Evolutionary conservation across 2,329 filamentous ascomycete species (phyloP).

Genomic region (Thelonectria discophora): DNA sequence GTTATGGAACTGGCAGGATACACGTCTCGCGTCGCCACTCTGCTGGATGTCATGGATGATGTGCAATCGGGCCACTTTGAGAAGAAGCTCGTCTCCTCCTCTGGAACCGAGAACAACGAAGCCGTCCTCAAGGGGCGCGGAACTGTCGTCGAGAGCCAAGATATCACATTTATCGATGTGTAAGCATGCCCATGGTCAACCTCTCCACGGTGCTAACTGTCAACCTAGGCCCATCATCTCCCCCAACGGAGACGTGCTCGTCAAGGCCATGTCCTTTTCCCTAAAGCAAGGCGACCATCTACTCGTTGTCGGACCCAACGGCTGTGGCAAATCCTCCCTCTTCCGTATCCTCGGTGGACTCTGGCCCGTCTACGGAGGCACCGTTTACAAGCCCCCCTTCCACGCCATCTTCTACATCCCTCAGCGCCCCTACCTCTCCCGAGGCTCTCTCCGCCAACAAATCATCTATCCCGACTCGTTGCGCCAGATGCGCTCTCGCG

Average conservation of each 20-base stretch:
- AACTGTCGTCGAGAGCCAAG: constrained; percentile 79
- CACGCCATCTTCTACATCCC: constrained; percentile 98
- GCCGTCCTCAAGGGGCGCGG: constrained; percentile 85
- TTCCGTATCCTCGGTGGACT: constrained; percentile 96
- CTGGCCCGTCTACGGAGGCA: constrained; percentile 97
- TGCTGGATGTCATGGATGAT: constrained; percentile 94
- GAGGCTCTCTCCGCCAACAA: constrained; percentile 92
- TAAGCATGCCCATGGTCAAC: constrained; percentile 46
- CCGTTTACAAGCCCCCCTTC: constrained; percentile 89
- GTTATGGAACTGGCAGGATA: constrained; percentile 96
- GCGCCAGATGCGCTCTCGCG: constrained; percentile 85
- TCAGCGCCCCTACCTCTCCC: constrained; percentile 90
- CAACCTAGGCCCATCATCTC: constrained; percentile 81
- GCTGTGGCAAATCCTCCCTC: constrained; percentile 94
- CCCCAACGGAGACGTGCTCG: constrained; percentile 92
- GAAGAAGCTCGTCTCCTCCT: constrained; percentile 94
- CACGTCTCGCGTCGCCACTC: constrained; percentile 87
- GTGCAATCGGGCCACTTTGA: constrained; percentile 90
- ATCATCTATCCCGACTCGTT: constrained; percentile 95
- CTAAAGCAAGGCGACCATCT: constrained; percentile 89
- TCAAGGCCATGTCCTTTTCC: constrained; percentile 85
- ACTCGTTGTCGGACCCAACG: constrained; percentile 94
- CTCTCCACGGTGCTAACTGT: neutral
- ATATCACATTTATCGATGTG: constrained; percentile 87
- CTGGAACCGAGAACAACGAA: constrained; percentile 81